Evolutionary conservation across 2,329 filamentous ascomycete genomes (phyloP).

Genomic region (Fusarium luffae): DNA sequence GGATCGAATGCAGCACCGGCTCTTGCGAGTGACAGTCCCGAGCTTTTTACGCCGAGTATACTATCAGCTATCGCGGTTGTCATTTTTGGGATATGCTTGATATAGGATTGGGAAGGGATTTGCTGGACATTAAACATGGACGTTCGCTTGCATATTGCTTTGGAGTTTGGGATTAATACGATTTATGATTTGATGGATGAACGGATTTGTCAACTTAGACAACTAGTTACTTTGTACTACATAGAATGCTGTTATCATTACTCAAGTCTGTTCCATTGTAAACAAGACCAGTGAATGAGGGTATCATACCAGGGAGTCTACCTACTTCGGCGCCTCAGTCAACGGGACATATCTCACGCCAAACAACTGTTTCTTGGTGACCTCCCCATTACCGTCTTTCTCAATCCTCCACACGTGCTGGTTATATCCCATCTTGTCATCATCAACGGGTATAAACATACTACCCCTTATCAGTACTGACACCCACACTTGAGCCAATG

Average conservation of each 20-base stretch:
- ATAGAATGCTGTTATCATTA: neutral
- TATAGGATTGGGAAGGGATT: neutral
- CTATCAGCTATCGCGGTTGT: slow-evolving; percentile 27
- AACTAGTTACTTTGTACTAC: neutral
- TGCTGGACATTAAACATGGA: neutral
- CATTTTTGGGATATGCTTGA: slow-evolving; percentile 25
- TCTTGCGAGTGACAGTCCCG: slow-evolving; percentile 24
- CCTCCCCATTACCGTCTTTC: slow-evolving; percentile 72
- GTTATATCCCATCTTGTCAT: slow-evolving; percentile 55
- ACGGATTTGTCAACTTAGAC: neutral
- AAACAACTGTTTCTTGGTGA: slow-evolving; percentile 71
- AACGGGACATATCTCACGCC: slow-evolving; percentile 82
- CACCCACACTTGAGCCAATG: rapidly evolving
- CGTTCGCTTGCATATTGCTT: neutral
- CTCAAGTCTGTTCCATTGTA: neutral
- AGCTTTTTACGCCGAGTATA: slow-evolving; percentile 18
- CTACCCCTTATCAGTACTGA: slow-evolving; percentile 50
- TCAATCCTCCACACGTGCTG: slow-evolving; percentile 81
- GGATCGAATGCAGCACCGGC: slow-evolving; percentile 5
- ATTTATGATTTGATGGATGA: slow-evolving; percentile 4
- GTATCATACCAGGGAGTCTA: neutral
- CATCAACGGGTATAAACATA: slow-evolving; percentile 82
- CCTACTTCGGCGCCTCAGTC: slow-evolving; percentile 71
- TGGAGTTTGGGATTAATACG: slow-evolving; percentile 6
- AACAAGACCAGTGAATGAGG: neutral